A percentile compares a stretch with the other conserved stretches of the same genome.
phyloP scores from a whole-genome alignment of 106 monocot species.

The Chionographis japonica region DNA sequence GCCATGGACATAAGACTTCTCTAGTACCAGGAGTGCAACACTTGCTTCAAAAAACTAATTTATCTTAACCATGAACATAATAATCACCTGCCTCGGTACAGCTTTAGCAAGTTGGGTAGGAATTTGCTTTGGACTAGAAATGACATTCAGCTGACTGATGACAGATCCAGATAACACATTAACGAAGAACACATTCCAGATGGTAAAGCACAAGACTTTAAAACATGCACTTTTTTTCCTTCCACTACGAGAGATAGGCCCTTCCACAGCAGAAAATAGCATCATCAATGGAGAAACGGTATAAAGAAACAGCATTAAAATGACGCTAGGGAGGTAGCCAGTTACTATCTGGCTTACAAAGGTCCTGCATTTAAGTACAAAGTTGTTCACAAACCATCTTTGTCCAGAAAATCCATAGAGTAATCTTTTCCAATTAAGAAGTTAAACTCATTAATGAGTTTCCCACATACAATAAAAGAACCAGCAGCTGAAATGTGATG shows the following conservation, averaged over 20 bases:
- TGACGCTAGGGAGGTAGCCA: constrained; percentile 91
- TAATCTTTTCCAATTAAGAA: no score
- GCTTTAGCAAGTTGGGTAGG: constrained; percentile 81
- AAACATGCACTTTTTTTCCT: constrained; percentile 86
- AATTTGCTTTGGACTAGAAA: constrained; percentile 81
- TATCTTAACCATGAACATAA: not conserved
- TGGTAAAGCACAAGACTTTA: constrained; percentile 84
- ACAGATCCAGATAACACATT: constrained; percentile 91
- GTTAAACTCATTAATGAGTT: not conserved
- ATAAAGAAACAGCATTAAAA: constrained; percentile 65
- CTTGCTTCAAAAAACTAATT: not conserved
- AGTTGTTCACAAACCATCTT: not conserved
- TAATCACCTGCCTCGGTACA: constrained; percentile 80
- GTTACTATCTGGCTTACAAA: constrained; percentile 68
- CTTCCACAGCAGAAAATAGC: constrained; percentile 81
- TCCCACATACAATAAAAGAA: not conserved
- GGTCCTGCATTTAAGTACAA: constrained; percentile 32
- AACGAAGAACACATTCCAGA: constrained; percentile 97
- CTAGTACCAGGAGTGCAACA: not conserved
- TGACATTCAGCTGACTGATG: constrained; percentile 63
- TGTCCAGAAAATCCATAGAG: no score
- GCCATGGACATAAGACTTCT: not conserved
- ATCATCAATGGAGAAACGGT: constrained; percentile 83
- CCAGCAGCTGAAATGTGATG: not conserved
- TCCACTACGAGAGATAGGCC: constrained; percentile 64